Base-by-base conservation (phyloP, 192 early-diverging fungal species). In the Coemansia sp. region DNA sequence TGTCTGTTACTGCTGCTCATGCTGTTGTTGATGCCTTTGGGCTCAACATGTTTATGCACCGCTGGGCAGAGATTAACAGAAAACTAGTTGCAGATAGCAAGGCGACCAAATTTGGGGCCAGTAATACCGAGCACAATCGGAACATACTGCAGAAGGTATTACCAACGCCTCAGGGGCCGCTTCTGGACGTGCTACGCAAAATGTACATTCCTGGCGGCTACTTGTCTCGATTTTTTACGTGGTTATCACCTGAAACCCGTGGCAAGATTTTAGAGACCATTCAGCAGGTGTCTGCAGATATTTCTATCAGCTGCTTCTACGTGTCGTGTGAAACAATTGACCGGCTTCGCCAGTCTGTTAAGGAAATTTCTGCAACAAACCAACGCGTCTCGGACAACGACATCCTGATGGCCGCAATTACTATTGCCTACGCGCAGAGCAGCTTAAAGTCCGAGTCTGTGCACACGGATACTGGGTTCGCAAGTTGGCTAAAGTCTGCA, bases 361-460 rank as follows among this genome's bases (percentile, higher is more conserved):
- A 6, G 4, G 27, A 41, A 3, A 2, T 50, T 23, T 5, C 11
- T 3, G 2, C 14, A 1, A 7, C 11, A 2, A n/a, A 11, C 6
- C 11, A n/a, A 3, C 47, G 59, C 17, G 53, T 73, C 8, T 66
- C 64, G 9, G 61, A 62, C 29, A 67, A 73, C 23, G 71, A 73
- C 25, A 5, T 73, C 0, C 31, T 73, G 9, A 43, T 61, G 5
- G 45, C 55, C 4, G 10, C 62, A n/a, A 17, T 57, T 3, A 62
- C 35, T 6, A 50, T 63, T 4, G 60, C 49, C n/a, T 19, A 62
- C 26, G 59, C 71, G 5, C 71, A 67, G 16, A 59, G 64, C 10
- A 29, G 12, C 1, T 29, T 10, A 1, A 16, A 23, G 7, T 47
- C 58, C 7, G 29, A 10, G 0, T 29, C 27, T 29, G n/a, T 6